Conservation (phyloP, 2,329 filamentous ascomycete genomes). For the Exophiala oligosperma region DNA sequence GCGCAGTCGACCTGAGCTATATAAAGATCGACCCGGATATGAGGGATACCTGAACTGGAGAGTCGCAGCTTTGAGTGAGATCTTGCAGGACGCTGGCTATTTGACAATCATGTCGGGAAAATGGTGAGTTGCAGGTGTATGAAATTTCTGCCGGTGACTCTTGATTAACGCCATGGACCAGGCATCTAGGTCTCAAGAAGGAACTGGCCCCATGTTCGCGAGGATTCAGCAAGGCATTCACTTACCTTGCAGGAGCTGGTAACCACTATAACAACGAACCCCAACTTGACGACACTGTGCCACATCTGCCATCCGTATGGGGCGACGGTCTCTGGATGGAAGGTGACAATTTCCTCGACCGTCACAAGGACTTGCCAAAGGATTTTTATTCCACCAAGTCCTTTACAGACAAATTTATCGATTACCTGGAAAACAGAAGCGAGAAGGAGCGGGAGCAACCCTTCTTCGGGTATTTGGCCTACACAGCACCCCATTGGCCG, state of each 20-base stretch:
- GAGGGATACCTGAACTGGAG: too few relatives aligned
- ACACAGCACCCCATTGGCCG: slow-evolving; percentile 65
- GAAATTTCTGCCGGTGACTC: too few relatives aligned
- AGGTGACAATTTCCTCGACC: too few relatives aligned
- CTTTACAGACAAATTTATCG: slow-evolving; percentile 1
- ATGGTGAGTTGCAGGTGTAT: neutral
- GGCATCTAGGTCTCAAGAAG: neutral
- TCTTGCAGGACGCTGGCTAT: neutral
- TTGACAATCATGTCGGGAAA: neutral
- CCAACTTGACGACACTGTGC: neutral
- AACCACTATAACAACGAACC: slow-evolving; percentile 36
- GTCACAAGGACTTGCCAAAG: neutral
- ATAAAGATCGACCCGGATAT: too few relatives aligned
- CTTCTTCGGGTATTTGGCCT: slow-evolving; percentile 40
- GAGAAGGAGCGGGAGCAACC: neutral
- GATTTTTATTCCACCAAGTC: neutral
- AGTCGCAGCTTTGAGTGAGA: neutral
- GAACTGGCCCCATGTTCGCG: neutral
- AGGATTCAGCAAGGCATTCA: neutral
- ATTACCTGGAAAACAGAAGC: slow-evolving; percentile 16
- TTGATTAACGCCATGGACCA: too few relatives aligned
- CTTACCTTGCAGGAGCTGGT: slow-evolving; percentile 31
- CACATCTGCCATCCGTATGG: too few relatives aligned
- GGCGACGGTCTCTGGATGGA: too few relatives aligned
- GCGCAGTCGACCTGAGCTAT: too few relatives aligned